These are phyloP conservation scores for Chaetomium strumarium DNA, from an alignment of 2,329 filamentous ascomycete species.

Conservation along the genomic window DNA sequence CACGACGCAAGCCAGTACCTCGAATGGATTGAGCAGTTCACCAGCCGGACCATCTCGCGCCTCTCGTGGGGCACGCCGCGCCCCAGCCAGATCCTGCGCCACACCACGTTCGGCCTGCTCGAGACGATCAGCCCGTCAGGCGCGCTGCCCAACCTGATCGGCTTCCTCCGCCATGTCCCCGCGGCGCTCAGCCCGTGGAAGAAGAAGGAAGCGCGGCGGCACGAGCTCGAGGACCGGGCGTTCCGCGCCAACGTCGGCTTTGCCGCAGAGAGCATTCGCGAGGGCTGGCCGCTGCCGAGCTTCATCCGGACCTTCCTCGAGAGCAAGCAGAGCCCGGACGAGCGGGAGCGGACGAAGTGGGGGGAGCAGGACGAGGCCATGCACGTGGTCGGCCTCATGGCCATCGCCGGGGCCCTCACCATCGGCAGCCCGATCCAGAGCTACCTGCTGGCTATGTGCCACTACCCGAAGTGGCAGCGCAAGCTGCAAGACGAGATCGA, in stretches of 20 bases:
- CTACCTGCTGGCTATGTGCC: constrained; percentile 33
- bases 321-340: constrained; percentile 21
- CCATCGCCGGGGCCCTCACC: constrained; percentile 40
- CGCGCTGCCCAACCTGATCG: constrained; percentile 37
- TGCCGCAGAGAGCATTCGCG: constrained; percentile 31
- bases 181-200: constrained; percentile 39
- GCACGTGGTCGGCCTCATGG: constrained; percentile 43
- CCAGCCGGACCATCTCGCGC: constrained; percentile 39
- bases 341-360: constrained; percentile 27
- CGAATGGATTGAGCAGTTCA: constrained; percentile 44
- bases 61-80: constrained; percentile 42
- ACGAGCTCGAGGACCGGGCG: constrained; percentile 35
- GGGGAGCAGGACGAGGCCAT: constrained; percentile 35
- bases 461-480: constrained; percentile 29
- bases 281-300: constrained; percentile 33
- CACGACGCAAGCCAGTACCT: constrained; percentile 37
- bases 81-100: constrained; percentile 35
- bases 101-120: constrained; percentile 42
- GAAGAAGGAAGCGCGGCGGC: constrained; percentile 36
- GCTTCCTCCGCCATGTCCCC: constrained; percentile 37
- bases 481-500: constrained; percentile 44
- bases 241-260: constrained; percentile 34
- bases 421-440: constrained; percentile 41
- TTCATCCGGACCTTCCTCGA: constrained; percentile 39
- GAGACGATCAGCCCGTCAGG: constrained; percentile 42